phyloP scores from a whole-genome alignment of 2,329 filamentous ascomycete species.

The Fusarium pseudoanthophilum region DNA sequence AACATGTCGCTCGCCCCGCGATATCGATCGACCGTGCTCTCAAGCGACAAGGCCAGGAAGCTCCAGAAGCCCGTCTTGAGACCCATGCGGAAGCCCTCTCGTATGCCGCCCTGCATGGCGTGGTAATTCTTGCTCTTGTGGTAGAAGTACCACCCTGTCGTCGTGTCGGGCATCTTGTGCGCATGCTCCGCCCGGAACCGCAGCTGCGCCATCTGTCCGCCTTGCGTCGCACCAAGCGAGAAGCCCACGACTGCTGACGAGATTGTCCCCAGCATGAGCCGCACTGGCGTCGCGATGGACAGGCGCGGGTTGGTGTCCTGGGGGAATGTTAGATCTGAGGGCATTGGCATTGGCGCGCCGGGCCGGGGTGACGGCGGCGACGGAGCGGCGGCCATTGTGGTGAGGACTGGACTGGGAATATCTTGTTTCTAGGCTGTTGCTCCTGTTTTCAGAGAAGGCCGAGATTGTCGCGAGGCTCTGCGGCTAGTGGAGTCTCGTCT shows the following conservation, averaged over 20 bases:
- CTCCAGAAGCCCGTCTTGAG: slow-evolving; percentile 77
- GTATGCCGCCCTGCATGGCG: slow-evolving; percentile 78
- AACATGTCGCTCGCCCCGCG: slow-evolving; percentile 77
- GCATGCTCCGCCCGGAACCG: slow-evolving; percentile 96
- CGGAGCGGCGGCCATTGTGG: slow-evolving; percentile 14
- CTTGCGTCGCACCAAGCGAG: slow-evolving; percentile 76
- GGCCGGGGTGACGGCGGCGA: slow-evolving; percentile 27
- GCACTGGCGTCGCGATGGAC: slow-evolving; percentile 71
- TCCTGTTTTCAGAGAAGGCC: slow-evolving; percentile 9
- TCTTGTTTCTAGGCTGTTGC: background rate
- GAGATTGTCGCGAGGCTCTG: slow-evolving; percentile 37
- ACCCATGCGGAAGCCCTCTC: slow-evolving; percentile 82
- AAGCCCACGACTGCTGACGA: slow-evolving; percentile 76
- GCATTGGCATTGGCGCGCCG: slow-evolving; percentile 23
- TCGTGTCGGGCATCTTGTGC: slow-evolving; percentile 85
- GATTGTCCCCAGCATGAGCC: slow-evolving; percentile 72
- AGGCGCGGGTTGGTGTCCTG: slow-evolving; percentile 57
- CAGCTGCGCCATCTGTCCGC: slow-evolving; percentile 77
- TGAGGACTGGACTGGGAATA: background rate
- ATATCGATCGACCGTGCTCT: slow-evolving; percentile 85
- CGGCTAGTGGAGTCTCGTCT: slow-evolving; percentile 22
- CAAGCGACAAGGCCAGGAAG: slow-evolving; percentile 79
- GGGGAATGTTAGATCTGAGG: slow-evolving; percentile 39
- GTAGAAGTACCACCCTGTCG: slow-evolving; percentile 96
- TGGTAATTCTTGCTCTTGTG: slow-evolving; percentile 98